Conservation (phyloP, 2,329 filamentous ascomycete genomes). For the Escovopsis sp. region DNA sequence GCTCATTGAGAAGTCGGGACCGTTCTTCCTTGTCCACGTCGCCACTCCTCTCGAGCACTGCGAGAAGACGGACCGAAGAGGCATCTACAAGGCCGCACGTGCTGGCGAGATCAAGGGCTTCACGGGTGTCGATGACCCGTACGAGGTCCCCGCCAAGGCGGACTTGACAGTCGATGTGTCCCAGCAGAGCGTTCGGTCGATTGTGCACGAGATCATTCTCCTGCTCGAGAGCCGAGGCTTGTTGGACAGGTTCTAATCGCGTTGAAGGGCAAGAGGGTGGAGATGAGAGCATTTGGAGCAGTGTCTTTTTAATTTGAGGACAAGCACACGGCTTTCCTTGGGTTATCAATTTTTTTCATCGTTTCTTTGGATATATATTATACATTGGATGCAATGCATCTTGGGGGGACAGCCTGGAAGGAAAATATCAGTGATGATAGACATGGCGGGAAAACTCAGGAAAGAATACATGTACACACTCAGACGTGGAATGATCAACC, state of each 20-base stretch:
- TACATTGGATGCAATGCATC: too few relatives aligned
- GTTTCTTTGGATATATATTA: too few relatives aligned
- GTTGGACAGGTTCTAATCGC: constrained; percentile 46
- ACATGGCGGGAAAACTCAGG: too few relatives aligned
- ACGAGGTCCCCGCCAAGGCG: constrained; percentile 69
- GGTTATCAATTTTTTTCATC: too few relatives aligned
- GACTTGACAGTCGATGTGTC: constrained; percentile 74
- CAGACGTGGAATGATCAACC: too few relatives aligned
- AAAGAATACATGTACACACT: too few relatives aligned
- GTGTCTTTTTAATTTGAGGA: neutral
- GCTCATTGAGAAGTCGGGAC: constrained; percentile 73
- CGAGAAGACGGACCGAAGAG: constrained; percentile 89
- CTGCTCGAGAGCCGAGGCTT: constrained; percentile 81
- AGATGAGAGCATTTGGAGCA: neutral
- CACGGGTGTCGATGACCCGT: constrained; percentile 95
- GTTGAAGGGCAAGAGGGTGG: neutral
- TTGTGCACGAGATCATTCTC: constrained; percentile 93
- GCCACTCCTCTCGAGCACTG: constrained; percentile 82
- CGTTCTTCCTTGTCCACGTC: constrained; percentile 92
- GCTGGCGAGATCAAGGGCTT: constrained; percentile 92
- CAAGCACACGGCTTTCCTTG: too few relatives aligned
- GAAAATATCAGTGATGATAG: too few relatives aligned
- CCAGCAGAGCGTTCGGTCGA: constrained; percentile 78
- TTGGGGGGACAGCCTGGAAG: too few relatives aligned
- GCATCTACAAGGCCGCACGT: constrained; percentile 74